Evolutionary conservation across 805 yeast genomes (phyloP), one percentile per base, ranked within the genome.

Genomic region (Candida ipomoeae): DNA sequence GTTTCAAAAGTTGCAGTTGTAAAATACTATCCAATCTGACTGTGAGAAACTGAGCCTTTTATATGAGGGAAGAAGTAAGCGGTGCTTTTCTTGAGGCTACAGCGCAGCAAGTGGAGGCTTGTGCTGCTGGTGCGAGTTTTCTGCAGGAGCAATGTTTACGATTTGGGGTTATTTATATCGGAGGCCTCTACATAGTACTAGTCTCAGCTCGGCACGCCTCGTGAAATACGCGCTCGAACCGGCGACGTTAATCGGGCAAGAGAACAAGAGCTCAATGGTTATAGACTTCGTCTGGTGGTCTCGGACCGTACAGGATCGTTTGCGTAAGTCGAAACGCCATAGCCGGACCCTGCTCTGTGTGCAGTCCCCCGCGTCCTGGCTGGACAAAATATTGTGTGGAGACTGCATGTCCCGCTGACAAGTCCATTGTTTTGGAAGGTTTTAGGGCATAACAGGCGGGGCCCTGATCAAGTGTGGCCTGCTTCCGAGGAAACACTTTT

Each of bases 91-190:
- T 43, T 23, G 40, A 31, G 15, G 29, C 29, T 33, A 21, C 38
- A 33, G 38, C 45, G 18, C 46, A 23, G 46, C 46, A 35, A 17
- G 46, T 26, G 45, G 36, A 43, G 46, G 46, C 45, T 42, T 42
- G 20, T 14, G 33, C 40, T 21, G 26, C 14, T 15, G 13, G 37
- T 13, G 36, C 36, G 21, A 26, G 10, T 13, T 17, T 11, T 35
- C 14, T 44, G 46, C 46, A 21, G 46, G 39, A 35, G 18, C 40
- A 13, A 13, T 44, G 40, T 35, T 35, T 44, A 35, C 34, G 40
- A 21, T 42, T 15, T 6, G 29, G 36, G 26, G 26, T 13, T 29
- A 10, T 18, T 40, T 40, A n/a, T 38, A 14, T 20, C 17, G 33
- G 8, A 2, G 17, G 17, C 29, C n/a, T 38, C 14, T 36, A 36